A percentile compares a stretch with the other conserved stretches of the same genome.
Evolutionary conservation across 257 asterid genomes (phyloP).

Genomic region (Solanum clarkiae): DNA sequence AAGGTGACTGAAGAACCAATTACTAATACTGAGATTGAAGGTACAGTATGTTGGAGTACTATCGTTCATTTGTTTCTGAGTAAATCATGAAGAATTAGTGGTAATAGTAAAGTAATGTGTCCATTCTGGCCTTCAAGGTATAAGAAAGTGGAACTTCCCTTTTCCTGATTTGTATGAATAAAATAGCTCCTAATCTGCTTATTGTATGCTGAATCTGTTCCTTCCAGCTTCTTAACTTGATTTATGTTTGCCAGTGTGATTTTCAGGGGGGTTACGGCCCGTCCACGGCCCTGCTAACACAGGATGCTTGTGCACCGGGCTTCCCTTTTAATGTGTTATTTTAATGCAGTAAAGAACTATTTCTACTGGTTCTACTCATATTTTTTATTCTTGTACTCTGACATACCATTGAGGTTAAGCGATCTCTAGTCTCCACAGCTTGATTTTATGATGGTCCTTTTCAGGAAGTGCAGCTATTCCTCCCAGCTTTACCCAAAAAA

Average conservation of each 20-base stretch:
- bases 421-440: neutral
- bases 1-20: neutral
- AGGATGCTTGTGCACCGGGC: neutral
- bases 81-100: neutral
- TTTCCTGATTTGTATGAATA: neutral
- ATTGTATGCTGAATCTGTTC: neutral
- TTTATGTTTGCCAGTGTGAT: neutral
- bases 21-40: slow-evolving; percentile 1
- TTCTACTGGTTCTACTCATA: neutral
- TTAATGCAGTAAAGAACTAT: neutral
- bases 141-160: neutral
- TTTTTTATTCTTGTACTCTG: neutral
- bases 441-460: neutral
- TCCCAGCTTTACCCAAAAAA: slow-evolving; percentile 9
- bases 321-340: neutral
- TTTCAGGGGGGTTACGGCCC: neutral
- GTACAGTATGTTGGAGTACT: neutral
- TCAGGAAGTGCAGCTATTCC: slow-evolving; percentile 12
- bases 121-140: neutral
- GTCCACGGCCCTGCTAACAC: neutral
- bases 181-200: neutral
- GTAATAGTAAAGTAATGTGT: neutral
- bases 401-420: neutral
- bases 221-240: neutral
- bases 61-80: neutral